A percentile compares a stretch with the other conserved stretches of the same genome.
These are phyloP conservation scores for Plasmodium coatneyi DNA, from an alignment of 169 alveolate genomes.

Conservation along the genomic window DNA sequence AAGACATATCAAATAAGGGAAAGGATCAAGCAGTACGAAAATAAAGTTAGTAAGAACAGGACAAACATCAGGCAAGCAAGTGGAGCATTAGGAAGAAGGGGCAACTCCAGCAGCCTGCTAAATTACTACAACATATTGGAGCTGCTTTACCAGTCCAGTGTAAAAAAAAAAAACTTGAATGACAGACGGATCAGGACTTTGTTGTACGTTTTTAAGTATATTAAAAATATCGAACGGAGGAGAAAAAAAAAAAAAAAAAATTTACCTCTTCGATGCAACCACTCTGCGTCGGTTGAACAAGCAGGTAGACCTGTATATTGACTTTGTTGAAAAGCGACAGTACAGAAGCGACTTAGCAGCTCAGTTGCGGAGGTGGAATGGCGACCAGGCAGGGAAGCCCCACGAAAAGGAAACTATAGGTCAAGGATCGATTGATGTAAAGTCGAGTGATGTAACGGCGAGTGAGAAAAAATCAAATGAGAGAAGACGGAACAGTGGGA, in stretches of 20 bases:
- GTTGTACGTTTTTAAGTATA: conserved; percentile 46
- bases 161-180: conserved; percentile 23
- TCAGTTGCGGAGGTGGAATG: not conserved
- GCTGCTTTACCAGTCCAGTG: conserved; percentile 22
- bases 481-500: not conserved
- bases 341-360: conserved; percentile 24
- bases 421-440: not conserved
- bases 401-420: not conserved
- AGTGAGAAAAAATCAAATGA: not conserved
- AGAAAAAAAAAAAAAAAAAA: conserved; percentile 29
- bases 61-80: not conserved
- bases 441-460: not conserved
- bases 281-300: conserved; percentile 14
- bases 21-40: conserved; percentile 16
- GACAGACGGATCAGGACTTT: conserved; percentile 47
- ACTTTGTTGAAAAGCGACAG: conserved; percentile 28
- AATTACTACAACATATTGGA: conserved; percentile 48
- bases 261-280: conserved; percentile 13
- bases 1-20: conserved; percentile 21
- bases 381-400: not conserved
- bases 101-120: not conserved
- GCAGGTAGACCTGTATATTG: conserved; percentile 62
- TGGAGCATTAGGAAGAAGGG: not conserved
- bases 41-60: not conserved
- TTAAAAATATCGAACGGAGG: conserved; percentile 25